A percentile compares a stretch with the other conserved stretches of the same genome.
These are phyloP conservation scores for Xylaria sp. DNA, from an alignment of 2,329 filamentous ascomycete genomes.

Conservation along the genomic window DNA sequence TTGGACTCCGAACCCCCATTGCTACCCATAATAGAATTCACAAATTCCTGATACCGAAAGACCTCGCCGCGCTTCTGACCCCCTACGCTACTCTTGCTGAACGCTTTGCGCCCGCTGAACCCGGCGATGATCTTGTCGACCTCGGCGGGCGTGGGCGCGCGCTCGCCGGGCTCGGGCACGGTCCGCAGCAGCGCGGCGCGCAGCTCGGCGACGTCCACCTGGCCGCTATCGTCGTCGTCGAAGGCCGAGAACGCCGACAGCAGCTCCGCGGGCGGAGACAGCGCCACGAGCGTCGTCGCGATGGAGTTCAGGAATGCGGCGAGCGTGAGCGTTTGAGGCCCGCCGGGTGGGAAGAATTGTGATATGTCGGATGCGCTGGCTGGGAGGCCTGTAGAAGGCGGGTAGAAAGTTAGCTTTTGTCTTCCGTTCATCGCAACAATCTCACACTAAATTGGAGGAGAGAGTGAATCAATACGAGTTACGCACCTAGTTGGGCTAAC, in stretches of 20 bases:
- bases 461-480: conserved; percentile 24
- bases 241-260: conserved; percentile 93
- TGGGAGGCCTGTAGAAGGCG: conserved; percentile 70
- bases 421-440: background rate
- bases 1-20: conserved; percentile 45
- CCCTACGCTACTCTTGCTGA: conserved; percentile 69
- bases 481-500: conserved; percentile 81
- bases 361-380: conserved; percentile 76
- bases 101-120: conserved; percentile 85
- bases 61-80: conserved; percentile 78
- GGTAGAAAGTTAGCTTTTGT: conserved; percentile 7
- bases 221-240: conserved; percentile 93
- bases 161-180: conserved; percentile 77
- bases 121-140: conserved; percentile 89
- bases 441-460: background rate
- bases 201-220: conserved; percentile 85
- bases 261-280: conserved; percentile 84
- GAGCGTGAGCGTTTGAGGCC: conserved; percentile 79
- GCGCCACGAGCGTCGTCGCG: conserved; percentile 75
- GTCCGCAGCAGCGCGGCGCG: conserved; percentile 86
- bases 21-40: conserved; percentile 73
- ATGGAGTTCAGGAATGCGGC: conserved; percentile 87
- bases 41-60: conserved; percentile 94
- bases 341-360: conserved; percentile 81
- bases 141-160: conserved; percentile 74